Conservation (phyloP, 306 rosid genomes). For the Castanopsis chinensis region DNA sequence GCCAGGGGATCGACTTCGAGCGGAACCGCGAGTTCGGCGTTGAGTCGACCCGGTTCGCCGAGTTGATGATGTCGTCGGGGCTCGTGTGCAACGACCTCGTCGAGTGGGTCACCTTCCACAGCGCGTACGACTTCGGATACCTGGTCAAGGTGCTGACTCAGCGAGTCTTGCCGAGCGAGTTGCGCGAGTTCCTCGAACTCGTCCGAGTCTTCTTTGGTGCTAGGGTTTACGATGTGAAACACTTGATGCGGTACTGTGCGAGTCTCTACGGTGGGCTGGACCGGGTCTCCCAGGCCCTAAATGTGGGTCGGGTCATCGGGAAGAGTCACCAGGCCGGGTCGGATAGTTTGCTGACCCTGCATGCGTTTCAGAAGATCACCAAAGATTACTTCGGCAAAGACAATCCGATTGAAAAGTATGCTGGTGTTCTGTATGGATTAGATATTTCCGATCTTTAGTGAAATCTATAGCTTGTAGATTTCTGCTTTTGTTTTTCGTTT, state of each 20-base stretch:
- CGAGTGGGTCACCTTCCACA: slow-evolving; percentile 65
- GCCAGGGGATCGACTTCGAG: slow-evolving; percentile 68
- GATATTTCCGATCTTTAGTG: slow-evolving; percentile 24
- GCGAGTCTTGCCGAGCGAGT: slow-evolving; percentile 37
- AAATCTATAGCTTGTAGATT: slow-evolving; percentile 19
- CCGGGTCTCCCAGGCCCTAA: slow-evolving; percentile 35
- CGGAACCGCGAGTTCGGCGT: slow-evolving; percentile 38
- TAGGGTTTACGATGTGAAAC: slow-evolving; percentile 63
- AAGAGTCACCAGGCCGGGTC: slow-evolving; percentile 75
- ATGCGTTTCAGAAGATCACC: slow-evolving; percentile 42
- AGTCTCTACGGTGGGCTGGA: slow-evolving; percentile 61
- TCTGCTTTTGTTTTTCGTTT: not conserved
- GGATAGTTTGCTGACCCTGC: slow-evolving; percentile 66
- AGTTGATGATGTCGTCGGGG: slow-evolving; percentile 71
- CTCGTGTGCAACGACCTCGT: slow-evolving; percentile 49
- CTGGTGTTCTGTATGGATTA: slow-evolving; percentile 61
- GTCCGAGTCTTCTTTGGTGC: slow-evolving; percentile 54
- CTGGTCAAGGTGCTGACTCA: slow-evolving; percentile 57
- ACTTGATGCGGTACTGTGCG: slow-evolving; percentile 43
- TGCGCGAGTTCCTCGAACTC: slow-evolving; percentile 29
- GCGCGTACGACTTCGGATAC: slow-evolving; percentile 73
- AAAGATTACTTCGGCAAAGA: slow-evolving; percentile 26
- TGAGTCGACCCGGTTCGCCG: slow-evolving; percentile 47
- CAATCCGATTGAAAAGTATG: slow-evolving; percentile 34
- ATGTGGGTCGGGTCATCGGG: slow-evolving; percentile 43